Base-by-base conservation (phyloP, 257 asterid genomes). In the Solanum arcanum region DNA sequence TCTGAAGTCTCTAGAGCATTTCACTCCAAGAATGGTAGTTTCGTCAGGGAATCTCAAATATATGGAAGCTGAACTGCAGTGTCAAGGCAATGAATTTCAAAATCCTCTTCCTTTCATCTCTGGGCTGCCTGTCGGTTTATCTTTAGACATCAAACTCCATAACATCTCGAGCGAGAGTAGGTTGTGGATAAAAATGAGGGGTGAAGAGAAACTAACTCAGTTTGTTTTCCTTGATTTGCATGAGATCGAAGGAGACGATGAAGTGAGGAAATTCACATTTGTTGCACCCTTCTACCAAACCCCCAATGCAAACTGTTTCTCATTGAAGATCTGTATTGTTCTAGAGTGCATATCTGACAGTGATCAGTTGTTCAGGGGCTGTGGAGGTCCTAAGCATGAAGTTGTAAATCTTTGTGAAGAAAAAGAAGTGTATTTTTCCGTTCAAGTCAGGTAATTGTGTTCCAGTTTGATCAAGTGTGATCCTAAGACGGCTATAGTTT, bases 121-220 rank as follows among this genome's bases (percentile, higher is more conserved):
- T 6, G 95, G 96, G 80, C 91, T 97, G 72, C 98, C 98, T 56
- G 98, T 92, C 62, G 98, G 98, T 56, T 86, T 97, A 86, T 95
- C 98, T 2, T 56, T 94, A 23, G 92, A 91, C 69, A 91, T 95
- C 89, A 90, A 86, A 35, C 72, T 94, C 89, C 60, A 86, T 86
- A 93, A 95, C 87, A 42, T 93, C 21, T 85, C 93, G 12, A 49
- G 46, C 41, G 94, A 92, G 85, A 89, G 89, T 83, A 91, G 94
- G 88, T 59, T 96, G 85, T 96, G 98, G 98, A 87, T 96, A 89
- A 92, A 89, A 75, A 90, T 94, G 90, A 88, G 88, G 82, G 64
- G 86, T 25, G 90, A 89, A 87, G 94, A 91, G 77, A 88, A 85
- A 73, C 85, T 91, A 35, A 89, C 91, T 74, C 93, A 94, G 90